phyloP scores from a whole-genome alignment of 371 early-diverging fungal species.

The Chytridiales sp. region DNA sequence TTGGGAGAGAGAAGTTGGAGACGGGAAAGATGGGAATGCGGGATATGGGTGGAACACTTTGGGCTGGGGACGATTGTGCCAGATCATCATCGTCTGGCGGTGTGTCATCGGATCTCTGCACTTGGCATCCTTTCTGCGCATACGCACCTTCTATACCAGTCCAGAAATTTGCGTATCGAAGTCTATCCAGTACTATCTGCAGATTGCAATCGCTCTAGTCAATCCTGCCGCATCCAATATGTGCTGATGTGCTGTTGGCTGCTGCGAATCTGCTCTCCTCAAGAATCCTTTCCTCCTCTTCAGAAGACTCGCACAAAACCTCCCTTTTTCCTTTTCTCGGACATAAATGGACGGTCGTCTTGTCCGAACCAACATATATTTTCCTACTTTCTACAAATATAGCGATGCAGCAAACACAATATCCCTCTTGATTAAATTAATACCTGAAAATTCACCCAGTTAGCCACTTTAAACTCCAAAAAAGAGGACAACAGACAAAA shows the following conservation, averaged over 20 bases:
- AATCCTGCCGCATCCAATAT: too few species aligned
- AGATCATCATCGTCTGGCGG: too few species aligned
- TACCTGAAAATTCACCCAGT: slow-evolving; percentile 49
- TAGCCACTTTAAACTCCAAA: neutral
- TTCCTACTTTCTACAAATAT: slow-evolving; percentile 82
- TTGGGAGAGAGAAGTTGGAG: neutral
- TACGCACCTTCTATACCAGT: too few species aligned
- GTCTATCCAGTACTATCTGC: too few species aligned
- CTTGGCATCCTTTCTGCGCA: too few species aligned
- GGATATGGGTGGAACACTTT: too few species aligned
- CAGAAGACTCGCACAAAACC: neutral
- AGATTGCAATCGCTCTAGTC: too few species aligned
- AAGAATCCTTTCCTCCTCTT: neutral
- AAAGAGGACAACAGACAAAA: slow-evolving; percentile 2
- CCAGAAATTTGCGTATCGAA: too few species aligned
- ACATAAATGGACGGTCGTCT: neutral
- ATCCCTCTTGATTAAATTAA: slow-evolving; percentile 95
- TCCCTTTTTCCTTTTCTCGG: neutral
- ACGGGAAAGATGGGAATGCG: neutral
- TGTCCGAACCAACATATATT: neutral
- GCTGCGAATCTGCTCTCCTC: neutral
- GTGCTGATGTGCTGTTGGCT: neutral
- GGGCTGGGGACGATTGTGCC: too few species aligned
- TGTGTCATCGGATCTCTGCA: too few species aligned
- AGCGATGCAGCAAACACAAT: slow-evolving; percentile 98